These are phyloP conservation scores for Penicillium carneum DNA, from an alignment of 2,329 filamentous ascomycete genomes.

Conservation along the genomic window DNA sequence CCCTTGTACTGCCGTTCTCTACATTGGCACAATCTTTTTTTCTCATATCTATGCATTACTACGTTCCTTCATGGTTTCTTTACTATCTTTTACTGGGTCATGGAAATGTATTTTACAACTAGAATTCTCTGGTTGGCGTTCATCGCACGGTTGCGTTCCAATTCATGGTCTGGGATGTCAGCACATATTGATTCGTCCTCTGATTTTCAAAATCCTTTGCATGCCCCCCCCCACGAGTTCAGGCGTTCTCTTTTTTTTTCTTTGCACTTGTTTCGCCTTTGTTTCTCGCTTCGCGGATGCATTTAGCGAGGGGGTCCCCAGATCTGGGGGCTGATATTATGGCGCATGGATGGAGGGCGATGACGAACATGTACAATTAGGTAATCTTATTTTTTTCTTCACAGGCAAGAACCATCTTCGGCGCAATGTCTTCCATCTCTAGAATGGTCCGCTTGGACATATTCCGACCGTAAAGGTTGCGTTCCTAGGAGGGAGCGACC, in stretches of 20 bases:
- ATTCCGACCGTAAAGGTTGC: too few relatives aligned
- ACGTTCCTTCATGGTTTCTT: slow-evolving; percentile 18
- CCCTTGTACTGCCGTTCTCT: not conserved
- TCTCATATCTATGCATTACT: slow-evolving; percentile 16
- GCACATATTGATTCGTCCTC: slow-evolving; percentile 12
- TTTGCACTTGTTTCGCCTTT: slow-evolving; percentile 1
- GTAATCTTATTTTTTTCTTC: not conserved
- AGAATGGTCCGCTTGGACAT: too few relatives aligned
- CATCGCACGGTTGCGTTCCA: slow-evolving; percentile 9
- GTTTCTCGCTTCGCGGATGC: slow-evolving; percentile 8
- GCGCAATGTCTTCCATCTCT: not conserved
- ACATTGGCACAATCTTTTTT: slow-evolving; percentile 3
- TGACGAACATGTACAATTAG: slow-evolving; percentile 20
- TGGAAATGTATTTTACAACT: slow-evolving; percentile 18
- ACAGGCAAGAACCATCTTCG: not conserved
- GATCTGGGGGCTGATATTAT: slow-evolving; percentile 6
- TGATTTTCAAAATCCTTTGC: slow-evolving; percentile 9
- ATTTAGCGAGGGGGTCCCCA: slow-evolving; percentile 9
- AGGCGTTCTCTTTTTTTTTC: slow-evolving; percentile 9
- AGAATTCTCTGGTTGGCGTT: slow-evolving; percentile 21
- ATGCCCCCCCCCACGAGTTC: not conserved
- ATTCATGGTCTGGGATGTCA: slow-evolving; percentile 10
- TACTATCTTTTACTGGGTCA: slow-evolving; percentile 11
- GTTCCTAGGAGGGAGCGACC: too few relatives aligned
- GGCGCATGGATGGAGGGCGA: slow-evolving; percentile 4